phyloP scores from a whole-genome alignment of 2,329 filamentous ascomycete species.

The Penicillium sp. region DNA sequence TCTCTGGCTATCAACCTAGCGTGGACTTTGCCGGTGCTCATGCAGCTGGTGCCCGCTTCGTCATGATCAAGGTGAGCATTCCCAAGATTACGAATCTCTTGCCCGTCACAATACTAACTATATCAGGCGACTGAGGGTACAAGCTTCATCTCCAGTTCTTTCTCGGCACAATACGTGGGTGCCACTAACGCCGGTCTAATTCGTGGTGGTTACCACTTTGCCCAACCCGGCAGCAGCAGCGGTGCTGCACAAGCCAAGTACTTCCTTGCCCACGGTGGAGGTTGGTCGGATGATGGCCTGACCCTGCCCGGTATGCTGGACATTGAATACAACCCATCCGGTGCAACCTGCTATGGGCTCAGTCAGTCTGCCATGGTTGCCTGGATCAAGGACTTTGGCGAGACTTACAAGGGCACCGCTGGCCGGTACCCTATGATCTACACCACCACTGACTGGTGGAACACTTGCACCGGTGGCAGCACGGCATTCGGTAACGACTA shows the following conservation, averaged over 20 bases:
- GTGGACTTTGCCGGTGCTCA: conserved; percentile 32
- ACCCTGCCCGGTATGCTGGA: conserved; percentile 60
- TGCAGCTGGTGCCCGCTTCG: conserved; percentile 30
- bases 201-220: conserved; percentile 58
- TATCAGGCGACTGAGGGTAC: conserved; percentile 54
- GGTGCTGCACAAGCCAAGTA: conserved; percentile 52
- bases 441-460: conserved; percentile 55
- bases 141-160: conserved; percentile 45
- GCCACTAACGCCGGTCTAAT: conserved; percentile 54
- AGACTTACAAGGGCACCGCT: conserved; percentile 49
- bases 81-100: not conserved
- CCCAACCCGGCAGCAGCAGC: conserved; percentile 46
- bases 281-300: conserved; percentile 54
- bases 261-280: conserved; percentile 55
- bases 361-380: conserved; percentile 48
- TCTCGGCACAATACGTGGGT: conserved; percentile 50
- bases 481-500: conserved; percentile 47
- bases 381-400: conserved; percentile 55
- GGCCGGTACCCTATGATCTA: conserved; percentile 55
- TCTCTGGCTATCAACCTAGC: conserved; percentile 29
- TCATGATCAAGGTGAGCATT: conserved; percentile 33
- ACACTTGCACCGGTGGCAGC: conserved; percentile 52
- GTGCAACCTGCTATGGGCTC: conserved; percentile 48
- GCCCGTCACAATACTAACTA: conserved; percentile 1
- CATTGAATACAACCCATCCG: conserved; percentile 47